Conservation (phyloP, 169 alveolate species). For the Cryptosporidium bovis region DNA sequence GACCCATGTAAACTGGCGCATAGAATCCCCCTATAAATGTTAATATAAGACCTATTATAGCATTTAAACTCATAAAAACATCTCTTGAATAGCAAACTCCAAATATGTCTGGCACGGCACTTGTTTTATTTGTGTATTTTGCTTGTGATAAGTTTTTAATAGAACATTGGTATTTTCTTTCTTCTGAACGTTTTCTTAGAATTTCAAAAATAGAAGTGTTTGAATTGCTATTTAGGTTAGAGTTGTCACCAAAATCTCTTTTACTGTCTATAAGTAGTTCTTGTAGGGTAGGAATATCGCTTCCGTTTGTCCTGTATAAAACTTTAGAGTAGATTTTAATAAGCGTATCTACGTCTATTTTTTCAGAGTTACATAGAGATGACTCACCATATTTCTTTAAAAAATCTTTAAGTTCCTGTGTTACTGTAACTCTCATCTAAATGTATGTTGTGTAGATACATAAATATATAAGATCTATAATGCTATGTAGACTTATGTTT, state of each 20-base stretch:
- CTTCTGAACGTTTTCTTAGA: constrained; percentile 67
- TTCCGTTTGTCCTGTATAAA: neutral
- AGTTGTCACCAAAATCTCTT: constrained; percentile 16
- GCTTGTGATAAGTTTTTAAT: constrained; percentile 59
- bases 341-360: constrained; percentile 63
- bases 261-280: constrained; percentile 40
- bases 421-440: constrained; percentile 59
- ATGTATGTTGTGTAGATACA: neutral
- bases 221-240: neutral
- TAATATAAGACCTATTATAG: constrained; percentile 63
- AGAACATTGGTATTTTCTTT: constrained; percentile 37
- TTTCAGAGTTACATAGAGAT: constrained; percentile 13
- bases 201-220: constrained; percentile 42
- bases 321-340: constrained; percentile 37
- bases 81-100: constrained; percentile 64
- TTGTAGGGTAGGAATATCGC: constrained; percentile 40
- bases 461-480: too few species aligned
- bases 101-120: constrained; percentile 49
- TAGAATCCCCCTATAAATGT: constrained; percentile 72
- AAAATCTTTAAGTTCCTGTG: constrained; percentile 46
- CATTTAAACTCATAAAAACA: constrained; percentile 58
- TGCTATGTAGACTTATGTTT: too few species aligned
- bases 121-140: constrained; percentile 4
- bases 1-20: constrained; percentile 66
- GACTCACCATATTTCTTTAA: constrained; percentile 15